Evolutionary conservation across 352 stramenopile species (phyloP), one percentile per base, ranked within the genome.

Genomic region (Achlya hypogyna): DNA sequence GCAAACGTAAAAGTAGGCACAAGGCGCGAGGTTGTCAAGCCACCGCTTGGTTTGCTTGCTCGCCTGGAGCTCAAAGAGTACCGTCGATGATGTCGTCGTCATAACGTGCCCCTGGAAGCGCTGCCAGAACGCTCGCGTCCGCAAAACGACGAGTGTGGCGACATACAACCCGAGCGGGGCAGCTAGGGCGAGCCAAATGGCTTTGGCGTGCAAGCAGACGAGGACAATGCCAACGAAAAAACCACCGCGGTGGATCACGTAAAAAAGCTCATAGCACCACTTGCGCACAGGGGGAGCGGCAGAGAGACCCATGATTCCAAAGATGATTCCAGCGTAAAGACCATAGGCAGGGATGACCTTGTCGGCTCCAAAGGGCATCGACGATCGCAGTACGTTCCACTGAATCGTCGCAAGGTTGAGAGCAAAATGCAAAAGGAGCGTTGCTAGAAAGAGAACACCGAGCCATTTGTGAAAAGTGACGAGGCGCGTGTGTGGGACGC

Each of bases 391-490:
- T 25, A 73, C 75, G 14, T 14, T 42, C 34, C 34, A 42, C 6
- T 72, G 65, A 5, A 76, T 75, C 9, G 86, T 74, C 4, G 81
- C 35, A 12, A 71, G 73, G 1, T 72, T 79, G 51, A 81, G 53
- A 5, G 88, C 63, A 29, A 90, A 62, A 70, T 92, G 84, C 4
- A 89, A 65, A 34, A 90, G 62, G 31, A 82, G 71, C 5, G 79
- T 76, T 18, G 88, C 52, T 20, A 74, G 81, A 68, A 88, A 75
- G 32, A 74, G 53, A 51, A 88, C 58, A 4, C 82, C 84, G 25
- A 93, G 73, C 84, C 84, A 93, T 59, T 82, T 82, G 69, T 93
- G 84, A 52, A 91, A 91, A 74, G 88, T 91, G 71, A 90, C 67
- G 27, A 92, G 87, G 20, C 84, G 84, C 59, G 90, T 81, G 49